A percentile compares a stretch with the other conserved stretches of the same genome.
Evolutionary conservation across 768 basidiomycete species (phyloP).

Genomic region (Mrakia hoshinonis): DNA sequence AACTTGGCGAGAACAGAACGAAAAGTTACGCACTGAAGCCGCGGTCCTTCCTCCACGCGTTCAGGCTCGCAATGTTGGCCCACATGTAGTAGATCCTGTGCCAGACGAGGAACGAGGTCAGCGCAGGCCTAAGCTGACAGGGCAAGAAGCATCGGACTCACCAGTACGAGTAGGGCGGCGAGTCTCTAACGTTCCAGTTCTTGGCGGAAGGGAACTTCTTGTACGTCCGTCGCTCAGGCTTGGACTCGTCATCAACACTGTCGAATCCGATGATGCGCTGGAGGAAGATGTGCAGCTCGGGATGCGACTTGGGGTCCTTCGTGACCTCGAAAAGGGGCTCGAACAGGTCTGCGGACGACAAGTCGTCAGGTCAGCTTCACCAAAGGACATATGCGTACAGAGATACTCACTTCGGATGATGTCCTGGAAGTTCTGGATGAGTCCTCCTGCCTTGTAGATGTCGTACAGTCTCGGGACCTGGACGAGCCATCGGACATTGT

Average conservation of each 20-base stretch:
- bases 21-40: constrained; percentile 17
- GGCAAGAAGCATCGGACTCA: constrained; percentile 40
- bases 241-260: constrained; percentile 97
- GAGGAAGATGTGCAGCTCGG: constrained; percentile 87
- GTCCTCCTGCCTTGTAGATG: constrained; percentile 81
- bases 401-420: constrained; percentile 68
- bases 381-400: not conserved
- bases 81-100: constrained; percentile 93
- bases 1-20: too few relatives aligned
- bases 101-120: not conserved
- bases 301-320: constrained; percentile 75
- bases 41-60: constrained; percentile 62
- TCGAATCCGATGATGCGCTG: constrained; percentile 95
- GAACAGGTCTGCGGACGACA: constrained; percentile 63
- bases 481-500: constrained; percentile 92
- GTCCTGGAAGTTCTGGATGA: constrained; percentile 78
- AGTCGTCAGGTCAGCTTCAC: not conserved
- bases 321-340: constrained; percentile 92
- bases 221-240: constrained; percentile 79
- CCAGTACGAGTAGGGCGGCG: constrained; percentile 95
- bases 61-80: constrained; percentile 88
- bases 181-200: constrained; percentile 78
- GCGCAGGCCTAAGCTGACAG: not conserved
- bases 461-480: constrained; percentile 92
- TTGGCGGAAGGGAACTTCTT: constrained; percentile 88